Conservation (phyloP, 805 yeast species). For the Kodamaea kaohsiungensis region DNA sequence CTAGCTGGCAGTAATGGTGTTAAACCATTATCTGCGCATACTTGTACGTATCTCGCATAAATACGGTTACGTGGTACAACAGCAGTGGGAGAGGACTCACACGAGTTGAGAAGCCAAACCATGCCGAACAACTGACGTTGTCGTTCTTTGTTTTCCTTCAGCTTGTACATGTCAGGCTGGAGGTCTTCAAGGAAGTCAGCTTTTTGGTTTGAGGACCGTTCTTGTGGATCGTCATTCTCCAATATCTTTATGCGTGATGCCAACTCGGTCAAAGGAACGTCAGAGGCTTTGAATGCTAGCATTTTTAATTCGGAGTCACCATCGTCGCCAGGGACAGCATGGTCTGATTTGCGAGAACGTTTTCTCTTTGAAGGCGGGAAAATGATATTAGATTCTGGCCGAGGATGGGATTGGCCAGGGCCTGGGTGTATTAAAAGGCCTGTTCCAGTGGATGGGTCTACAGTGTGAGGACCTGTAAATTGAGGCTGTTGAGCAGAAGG, state of each 20-base stretch:
- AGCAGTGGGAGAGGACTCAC: constrained; percentile 48
- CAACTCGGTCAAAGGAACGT: constrained; percentile 42
- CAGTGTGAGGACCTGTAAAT: not conserved
- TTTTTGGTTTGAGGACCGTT: constrained; percentile 1
- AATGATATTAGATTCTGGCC: constrained; percentile 5
- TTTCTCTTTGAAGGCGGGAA: constrained; percentile 16
- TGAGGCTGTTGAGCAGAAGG: not conserved
- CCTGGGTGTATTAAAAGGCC: not conserved
- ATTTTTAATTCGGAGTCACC: constrained; percentile 40
- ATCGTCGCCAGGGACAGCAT: constrained; percentile 33
- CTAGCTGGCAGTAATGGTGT: constrained; percentile 75
- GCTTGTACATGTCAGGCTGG: constrained; percentile 2
- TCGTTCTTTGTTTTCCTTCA: constrained; percentile 42
- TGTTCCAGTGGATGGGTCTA: not conserved
- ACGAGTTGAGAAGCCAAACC: constrained; percentile 73
- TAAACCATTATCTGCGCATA: constrained; percentile 41
- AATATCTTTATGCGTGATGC: constrained; percentile 46
- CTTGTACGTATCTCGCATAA: constrained; percentile 42
- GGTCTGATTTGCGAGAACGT: constrained; percentile 31
- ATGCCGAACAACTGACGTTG: constrained; percentile 79
- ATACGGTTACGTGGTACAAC: constrained; percentile 45
- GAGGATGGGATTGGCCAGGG: not conserved
- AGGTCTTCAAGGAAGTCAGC: not conserved
- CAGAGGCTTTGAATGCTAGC: constrained; percentile 34
- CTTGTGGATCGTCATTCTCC: constrained; percentile 27